Evolutionary conservation across 495 filamentous ascomycete genomes (phyloP).

Genomic region (Astrocystis sublimbata): DNA sequence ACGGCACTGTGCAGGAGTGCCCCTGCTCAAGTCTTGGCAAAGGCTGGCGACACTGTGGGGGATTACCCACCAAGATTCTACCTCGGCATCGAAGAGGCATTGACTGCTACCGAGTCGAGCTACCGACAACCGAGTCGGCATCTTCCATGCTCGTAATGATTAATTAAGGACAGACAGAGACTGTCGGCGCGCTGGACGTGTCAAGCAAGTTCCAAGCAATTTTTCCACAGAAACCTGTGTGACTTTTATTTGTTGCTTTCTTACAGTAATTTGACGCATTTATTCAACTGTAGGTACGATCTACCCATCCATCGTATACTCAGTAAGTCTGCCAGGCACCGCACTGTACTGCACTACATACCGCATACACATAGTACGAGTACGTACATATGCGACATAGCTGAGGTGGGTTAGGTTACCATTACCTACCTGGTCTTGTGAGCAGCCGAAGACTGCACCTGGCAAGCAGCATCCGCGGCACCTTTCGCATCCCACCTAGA

Average conservation of each 20-base stretch:
- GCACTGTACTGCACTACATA: not conserved
- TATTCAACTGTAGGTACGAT: too few species aligned
- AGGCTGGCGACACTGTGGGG: not conserved
- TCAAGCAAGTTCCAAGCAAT: too few species aligned
- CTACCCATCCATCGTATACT: not conserved
- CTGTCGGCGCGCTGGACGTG: too few species aligned
- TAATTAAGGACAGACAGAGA: too few species aligned
- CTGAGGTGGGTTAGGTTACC: too few species aligned
- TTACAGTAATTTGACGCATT: too few species aligned
- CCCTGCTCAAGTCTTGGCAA: too few species aligned
- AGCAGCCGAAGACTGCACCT: slow-evolving; percentile 11
- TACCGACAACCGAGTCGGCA: slow-evolving; percentile 6
- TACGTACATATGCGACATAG: slow-evolving; percentile 23
- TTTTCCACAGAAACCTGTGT: not conserved
- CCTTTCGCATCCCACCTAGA: slow-evolving; percentile 20
- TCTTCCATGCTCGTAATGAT: not conserved
- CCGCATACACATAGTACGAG: not conserved
- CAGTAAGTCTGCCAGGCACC: not conserved
- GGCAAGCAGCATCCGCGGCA: too few species aligned
- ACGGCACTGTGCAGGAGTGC: not conserved
- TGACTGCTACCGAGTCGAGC: too few species aligned
- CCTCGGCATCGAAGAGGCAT: slow-evolving; percentile 31
- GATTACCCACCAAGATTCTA: slow-evolving; percentile 21
- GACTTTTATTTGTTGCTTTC: not conserved
- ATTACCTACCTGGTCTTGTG: slow-evolving; percentile 10